phyloP scores from a whole-genome alignment of 2,329 filamentous ascomycete genomes.

The Ilyonectria mors-panacis region DNA sequence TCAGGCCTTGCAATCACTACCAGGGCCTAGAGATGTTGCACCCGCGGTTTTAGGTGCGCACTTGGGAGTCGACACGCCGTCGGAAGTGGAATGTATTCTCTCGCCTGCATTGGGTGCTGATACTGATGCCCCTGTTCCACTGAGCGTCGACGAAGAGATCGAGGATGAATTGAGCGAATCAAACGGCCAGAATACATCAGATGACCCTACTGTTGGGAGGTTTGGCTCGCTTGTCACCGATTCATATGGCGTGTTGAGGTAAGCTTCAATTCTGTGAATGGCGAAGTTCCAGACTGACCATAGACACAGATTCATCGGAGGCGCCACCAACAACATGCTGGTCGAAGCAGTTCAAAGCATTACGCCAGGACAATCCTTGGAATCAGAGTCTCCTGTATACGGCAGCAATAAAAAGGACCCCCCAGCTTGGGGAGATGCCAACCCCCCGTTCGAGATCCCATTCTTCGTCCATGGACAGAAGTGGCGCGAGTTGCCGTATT shows the following conservation, averaged over 20 bases:
- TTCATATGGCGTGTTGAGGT: constrained; percentile 48
- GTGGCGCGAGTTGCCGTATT: constrained; percentile 47
- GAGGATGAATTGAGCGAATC: constrained; percentile 13
- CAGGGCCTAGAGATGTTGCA: neutral
- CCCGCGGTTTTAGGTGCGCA: no score
- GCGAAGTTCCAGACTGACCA: neutral
- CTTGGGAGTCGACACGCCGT: neutral
- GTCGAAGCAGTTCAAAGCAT: constrained; percentile 48
- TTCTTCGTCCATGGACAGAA: constrained; percentile 46
- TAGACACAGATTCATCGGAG: constrained; percentile 36
- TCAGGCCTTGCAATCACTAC: neutral
- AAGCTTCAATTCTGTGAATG: neutral
- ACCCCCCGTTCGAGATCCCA: constrained; percentile 41
- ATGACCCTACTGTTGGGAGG: constrained; percentile 1
- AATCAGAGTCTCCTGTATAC: constrained; percentile 22
- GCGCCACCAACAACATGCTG: constrained; percentile 46
- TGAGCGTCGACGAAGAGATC: constrained; percentile 1
- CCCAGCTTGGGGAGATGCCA: neutral
- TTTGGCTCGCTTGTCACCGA: constrained; percentile 45
- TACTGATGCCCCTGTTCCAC: neutral
- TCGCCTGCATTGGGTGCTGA: neutral
- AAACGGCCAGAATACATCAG: constrained; percentile 12
- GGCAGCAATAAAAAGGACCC: neutral
- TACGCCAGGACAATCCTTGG: constrained; percentile 13
- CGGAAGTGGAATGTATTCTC: neutral